Percentiles rank a stretch among this genome's conserved stretches.
These are phyloP conservation scores for Taphrina communis DNA, from an alignment of 1,139 yeast species.

Conservation along the genomic window DNA sequence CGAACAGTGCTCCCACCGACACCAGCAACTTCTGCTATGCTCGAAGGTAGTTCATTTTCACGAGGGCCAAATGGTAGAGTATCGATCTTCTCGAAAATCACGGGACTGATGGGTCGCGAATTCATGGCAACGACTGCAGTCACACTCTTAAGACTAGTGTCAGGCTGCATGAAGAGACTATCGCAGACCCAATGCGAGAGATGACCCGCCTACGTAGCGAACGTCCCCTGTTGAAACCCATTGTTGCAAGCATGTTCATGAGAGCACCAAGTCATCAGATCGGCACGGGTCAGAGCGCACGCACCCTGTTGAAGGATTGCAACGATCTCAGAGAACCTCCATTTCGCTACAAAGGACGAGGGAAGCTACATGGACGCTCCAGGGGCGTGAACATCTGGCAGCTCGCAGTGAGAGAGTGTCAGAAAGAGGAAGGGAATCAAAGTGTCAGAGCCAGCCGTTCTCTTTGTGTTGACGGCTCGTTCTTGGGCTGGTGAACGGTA, in stretches of 20 bases:
- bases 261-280: no score
- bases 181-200: not conserved
- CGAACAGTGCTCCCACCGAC: not conserved
- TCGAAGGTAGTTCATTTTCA: not conserved
- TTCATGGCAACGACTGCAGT: not conserved
- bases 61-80: constrained; percentile 26
- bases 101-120: constrained; percentile 16
- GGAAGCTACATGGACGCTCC: no score
- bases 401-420: not conserved
- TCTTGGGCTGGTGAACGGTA: no score
- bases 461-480: not conserved
- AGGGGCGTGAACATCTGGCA: not conserved
- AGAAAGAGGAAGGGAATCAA: not conserved
- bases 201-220: no score
- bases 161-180: not conserved
- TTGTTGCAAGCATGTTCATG: no score
- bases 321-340: no score
- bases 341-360: no score
- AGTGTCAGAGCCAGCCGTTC: not conserved
- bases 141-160: not conserved
- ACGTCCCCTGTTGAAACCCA: no score
- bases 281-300: no score
- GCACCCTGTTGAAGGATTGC: no score
- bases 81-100: constrained; percentile 19
- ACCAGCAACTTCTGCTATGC: not conserved